Percentiles rank a stretch among this genome's conserved stretches.
phyloP scores from a whole-genome alignment of 768 basidiomycete species.

The Suillus luteus region DNA sequence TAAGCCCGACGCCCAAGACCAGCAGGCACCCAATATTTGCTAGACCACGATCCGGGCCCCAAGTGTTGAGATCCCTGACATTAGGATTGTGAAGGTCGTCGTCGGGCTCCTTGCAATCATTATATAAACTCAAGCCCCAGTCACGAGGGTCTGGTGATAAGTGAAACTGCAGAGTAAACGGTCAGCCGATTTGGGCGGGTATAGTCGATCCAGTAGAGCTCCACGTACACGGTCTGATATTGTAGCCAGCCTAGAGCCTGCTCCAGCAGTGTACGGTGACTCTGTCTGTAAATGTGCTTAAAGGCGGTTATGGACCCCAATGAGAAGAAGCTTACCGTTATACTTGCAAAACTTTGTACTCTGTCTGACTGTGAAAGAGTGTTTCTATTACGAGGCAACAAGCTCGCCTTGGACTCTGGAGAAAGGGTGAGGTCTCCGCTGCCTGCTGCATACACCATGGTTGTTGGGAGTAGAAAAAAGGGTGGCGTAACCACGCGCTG shows the following conservation, averaged over 20 bases:
- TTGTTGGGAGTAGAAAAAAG: slow-evolving; percentile 2
- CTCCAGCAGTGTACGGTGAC: slow-evolving; percentile 44
- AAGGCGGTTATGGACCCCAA: background rate
- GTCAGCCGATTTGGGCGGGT: background rate
- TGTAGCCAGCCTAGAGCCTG: slow-evolving; percentile 36
- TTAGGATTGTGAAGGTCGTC: slow-evolving; percentile 76
- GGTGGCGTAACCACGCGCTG: slow-evolving; percentile 1
- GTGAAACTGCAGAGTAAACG: slow-evolving; percentile 49
- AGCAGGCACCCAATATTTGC: slow-evolving; percentile 73
- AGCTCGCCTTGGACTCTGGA: slow-evolving; percentile 17
- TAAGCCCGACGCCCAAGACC: slow-evolving; percentile 47
- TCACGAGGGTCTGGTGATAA: slow-evolving; percentile 63
- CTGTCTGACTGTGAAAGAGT: slow-evolving; percentile 24
- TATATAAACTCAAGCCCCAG: slow-evolving; percentile 65
- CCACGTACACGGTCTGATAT: slow-evolving; percentile 47
- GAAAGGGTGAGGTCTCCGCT: slow-evolving; percentile 5
- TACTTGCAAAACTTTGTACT: slow-evolving; percentile 28
- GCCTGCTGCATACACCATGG: slow-evolving; percentile 22
- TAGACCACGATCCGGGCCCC: slow-evolving; percentile 48
- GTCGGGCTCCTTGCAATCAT: slow-evolving; percentile 60
- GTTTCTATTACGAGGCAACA: slow-evolving; percentile 15
- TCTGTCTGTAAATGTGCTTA: slow-evolving; percentile 23
- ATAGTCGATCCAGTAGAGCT: background rate
- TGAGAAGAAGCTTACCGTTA: slow-evolving; percentile 20
- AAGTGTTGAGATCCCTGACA: slow-evolving; percentile 26